phyloP scores from a whole-genome alignment of 257 asterid genomes.

The Fraxinus pennsylvanica region DNA sequence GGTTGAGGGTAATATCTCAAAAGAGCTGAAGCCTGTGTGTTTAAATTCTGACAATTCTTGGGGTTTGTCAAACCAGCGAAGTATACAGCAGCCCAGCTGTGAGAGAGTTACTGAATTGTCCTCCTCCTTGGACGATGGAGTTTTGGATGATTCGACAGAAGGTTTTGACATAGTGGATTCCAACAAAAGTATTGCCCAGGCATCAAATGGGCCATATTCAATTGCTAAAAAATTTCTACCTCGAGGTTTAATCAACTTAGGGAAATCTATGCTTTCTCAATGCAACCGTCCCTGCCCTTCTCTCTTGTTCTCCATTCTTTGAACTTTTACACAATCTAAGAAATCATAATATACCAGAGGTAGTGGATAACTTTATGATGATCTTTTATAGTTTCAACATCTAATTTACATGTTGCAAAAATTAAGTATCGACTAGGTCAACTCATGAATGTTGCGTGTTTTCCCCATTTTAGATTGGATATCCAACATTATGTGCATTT shows the following conservation, averaged over 20 bases:
- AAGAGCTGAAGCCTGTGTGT: slow-evolving; percentile 36
- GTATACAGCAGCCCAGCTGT: slow-evolving; percentile 28
- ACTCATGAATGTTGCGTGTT: slow-evolving; percentile 35
- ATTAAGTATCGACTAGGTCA: slow-evolving; percentile 21
- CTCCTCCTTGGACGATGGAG: slow-evolving; percentile 28
- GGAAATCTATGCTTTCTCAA: slow-evolving; percentile 82
- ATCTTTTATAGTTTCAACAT: slow-evolving; percentile 17
- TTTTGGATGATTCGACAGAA: slow-evolving; percentile 33
- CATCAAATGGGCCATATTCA: slow-evolving; percentile 39
- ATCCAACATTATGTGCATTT: slow-evolving; percentile 77
- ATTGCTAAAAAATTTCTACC: slow-evolving; percentile 47
- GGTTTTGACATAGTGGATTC: slow-evolving; percentile 30
- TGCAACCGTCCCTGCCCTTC: slow-evolving; percentile 77
- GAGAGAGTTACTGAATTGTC: slow-evolving; percentile 30
- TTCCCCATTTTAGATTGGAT: slow-evolving; percentile 53
- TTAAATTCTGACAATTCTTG: slow-evolving; percentile 18
- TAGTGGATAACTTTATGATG: slow-evolving; percentile 21
- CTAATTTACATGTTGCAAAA: slow-evolving; percentile 9
- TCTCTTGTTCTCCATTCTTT: slow-evolving; percentile 69
- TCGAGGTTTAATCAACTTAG: slow-evolving; percentile 80
- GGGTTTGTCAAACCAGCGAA: slow-evolving; percentile 19
- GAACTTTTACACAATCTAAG: slow-evolving; percentile 62
- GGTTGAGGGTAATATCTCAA: slow-evolving; percentile 27
- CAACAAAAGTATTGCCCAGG: slow-evolving; percentile 27
- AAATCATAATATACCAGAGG: slow-evolving; percentile 61